Base-by-base conservation (phyloP, 345 rosid species). In the Limnanthes douglasii region DNA sequence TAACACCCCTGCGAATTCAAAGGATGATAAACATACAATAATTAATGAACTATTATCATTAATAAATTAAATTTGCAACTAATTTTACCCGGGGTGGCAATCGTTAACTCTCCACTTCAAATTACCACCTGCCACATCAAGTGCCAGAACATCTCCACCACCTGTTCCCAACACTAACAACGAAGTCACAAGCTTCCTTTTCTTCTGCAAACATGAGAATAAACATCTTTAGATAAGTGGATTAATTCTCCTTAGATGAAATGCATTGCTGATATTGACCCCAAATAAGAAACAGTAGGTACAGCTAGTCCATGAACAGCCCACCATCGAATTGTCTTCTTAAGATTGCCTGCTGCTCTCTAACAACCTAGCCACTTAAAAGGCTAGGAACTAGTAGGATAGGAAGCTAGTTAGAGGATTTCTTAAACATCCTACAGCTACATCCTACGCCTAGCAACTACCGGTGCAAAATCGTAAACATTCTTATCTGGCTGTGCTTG, bases 111-210 rank as follows among this genome's bases (percentile, higher is more conserved):
- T 75, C 96, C 98, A 90, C 56, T 71, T 80, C 34, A 80, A 60
- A 53, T 72, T 92, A 63, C 98, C 96, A 55, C 88, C 69, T 53
- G 93, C 54, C 5, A 90, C 85, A 58, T 84, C 96, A 23, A 90
- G 74, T n/a, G 96, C 96, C 48, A 84, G 59, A 32, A 90, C 74
- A 58, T 84, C 96, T 28, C 88, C 96, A 37, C 95, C 72, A 45
- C 94, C 93, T 0, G 94, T 84, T 48, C 98, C 98, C 35, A 77
- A 67, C 12, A 84, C 53, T 48, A 84, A 45, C 16, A 73, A 48
- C 0, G 93, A 78, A 51, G 64, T 61, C 22, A 69, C 78, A 16
- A 61, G 74, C 54, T 84, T 84, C 52, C 95, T 66, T 53, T 78
- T 84, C 49, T 54, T 78, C 95, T 84, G 74, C 41, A 64, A 54